These are phyloP conservation scores for Ogataea trehalophila DNA, from an alignment of 805 yeast species.

Conservation along the genomic window DNA sequence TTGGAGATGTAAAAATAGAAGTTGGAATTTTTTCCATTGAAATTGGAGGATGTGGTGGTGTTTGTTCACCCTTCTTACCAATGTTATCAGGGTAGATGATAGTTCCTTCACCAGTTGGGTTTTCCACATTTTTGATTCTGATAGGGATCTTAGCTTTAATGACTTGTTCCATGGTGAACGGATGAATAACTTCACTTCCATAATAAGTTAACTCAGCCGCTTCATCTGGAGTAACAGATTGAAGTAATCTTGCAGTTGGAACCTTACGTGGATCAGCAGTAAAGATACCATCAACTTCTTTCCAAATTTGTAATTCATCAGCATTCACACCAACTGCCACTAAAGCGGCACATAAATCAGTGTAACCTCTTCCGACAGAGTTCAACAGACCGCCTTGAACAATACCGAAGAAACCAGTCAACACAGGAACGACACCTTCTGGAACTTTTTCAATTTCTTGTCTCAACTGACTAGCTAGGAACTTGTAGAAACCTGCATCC, in stretches of 20 bases:
- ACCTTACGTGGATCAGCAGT: conserved; percentile 98
- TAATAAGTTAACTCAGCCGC: conserved; percentile 97
- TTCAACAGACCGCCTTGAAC: conserved; percentile 94
- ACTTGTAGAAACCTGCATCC: conserved; percentile 60
- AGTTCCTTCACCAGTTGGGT: conserved; percentile 91
- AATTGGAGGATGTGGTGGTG: conserved; percentile 95
- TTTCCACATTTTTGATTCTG: conserved; percentile 92
- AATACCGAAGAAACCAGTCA: conserved; percentile 93
- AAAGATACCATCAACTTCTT: conserved; percentile 97
- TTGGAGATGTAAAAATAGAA: conserved; percentile 39
- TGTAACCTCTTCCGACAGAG: conserved; percentile 96
- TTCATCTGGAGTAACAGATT: conserved; percentile 94
- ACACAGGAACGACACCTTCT: conserved; percentile 64
- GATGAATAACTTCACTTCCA: conserved; percentile 97
- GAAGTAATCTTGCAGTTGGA: conserved; percentile 76
- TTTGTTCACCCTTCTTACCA: conserved; percentile 77
- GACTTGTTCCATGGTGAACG: conserved; percentile 99
- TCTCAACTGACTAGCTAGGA: conserved; percentile 49
- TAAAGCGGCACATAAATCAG: conserved; percentile 96
- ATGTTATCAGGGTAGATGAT: conserved; percentile 89
- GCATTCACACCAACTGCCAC: conserved; percentile 91
- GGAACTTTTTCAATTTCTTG: conserved; percentile 38
- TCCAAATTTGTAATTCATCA: conserved; percentile 96
- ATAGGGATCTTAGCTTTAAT: conserved; percentile 94
- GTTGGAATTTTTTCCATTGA: conserved; percentile 49